A percentile compares a stretch with the other conserved stretches of the same genome.
These are phyloP conservation scores for Xylaria polymorpha DNA, from an alignment of 2,329 filamentous ascomycete species.

Conservation along the genomic window DNA sequence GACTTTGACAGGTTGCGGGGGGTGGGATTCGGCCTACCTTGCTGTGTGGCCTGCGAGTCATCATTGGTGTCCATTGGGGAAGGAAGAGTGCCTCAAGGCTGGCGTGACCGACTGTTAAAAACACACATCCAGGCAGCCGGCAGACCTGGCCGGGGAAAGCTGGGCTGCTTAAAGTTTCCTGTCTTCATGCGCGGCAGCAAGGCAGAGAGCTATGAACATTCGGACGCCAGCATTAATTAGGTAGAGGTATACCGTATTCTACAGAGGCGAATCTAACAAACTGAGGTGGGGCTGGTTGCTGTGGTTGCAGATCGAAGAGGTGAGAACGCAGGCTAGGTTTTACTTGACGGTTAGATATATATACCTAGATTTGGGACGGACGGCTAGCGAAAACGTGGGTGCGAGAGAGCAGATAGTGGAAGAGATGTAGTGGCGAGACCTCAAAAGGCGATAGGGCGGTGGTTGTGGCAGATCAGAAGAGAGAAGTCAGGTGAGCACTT, in stretches of 20 bases:
- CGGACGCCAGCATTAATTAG: background rate
- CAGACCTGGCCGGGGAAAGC: slow-evolving; percentile 31
- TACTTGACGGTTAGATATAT: background rate
- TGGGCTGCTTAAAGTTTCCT: slow-evolving; percentile 13
- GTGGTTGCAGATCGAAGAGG: slow-evolving; percentile 17
- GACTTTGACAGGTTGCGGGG: background rate
- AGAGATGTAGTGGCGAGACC: slow-evolving; percentile 16
- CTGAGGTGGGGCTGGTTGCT: slow-evolving; percentile 27
- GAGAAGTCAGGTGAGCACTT: slow-evolving; percentile 28
- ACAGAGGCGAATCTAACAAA: background rate
- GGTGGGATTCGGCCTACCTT: slow-evolving; percentile 47
- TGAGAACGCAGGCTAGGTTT: background rate
- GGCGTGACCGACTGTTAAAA: slow-evolving; percentile 44
- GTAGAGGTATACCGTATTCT: background rate
- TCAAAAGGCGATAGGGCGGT: background rate
- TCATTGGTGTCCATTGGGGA: slow-evolving; percentile 47
- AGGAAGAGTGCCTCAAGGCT: slow-evolving; percentile 35
- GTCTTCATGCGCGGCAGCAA: slow-evolving; percentile 22
- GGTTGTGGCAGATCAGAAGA: slow-evolving; percentile 24
- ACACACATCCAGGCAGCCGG: slow-evolving; percentile 44
- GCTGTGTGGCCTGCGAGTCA: slow-evolving; percentile 50
- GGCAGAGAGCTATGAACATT: slow-evolving; percentile 19
- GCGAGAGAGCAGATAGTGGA: background rate
- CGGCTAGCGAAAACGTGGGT: background rate
- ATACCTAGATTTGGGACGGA: background rate